Evolutionary conservation across 148 eudicot species (phyloP), one percentile per base, ranked within the genome.

Genomic region (Salicornia ramosissima): DNA sequence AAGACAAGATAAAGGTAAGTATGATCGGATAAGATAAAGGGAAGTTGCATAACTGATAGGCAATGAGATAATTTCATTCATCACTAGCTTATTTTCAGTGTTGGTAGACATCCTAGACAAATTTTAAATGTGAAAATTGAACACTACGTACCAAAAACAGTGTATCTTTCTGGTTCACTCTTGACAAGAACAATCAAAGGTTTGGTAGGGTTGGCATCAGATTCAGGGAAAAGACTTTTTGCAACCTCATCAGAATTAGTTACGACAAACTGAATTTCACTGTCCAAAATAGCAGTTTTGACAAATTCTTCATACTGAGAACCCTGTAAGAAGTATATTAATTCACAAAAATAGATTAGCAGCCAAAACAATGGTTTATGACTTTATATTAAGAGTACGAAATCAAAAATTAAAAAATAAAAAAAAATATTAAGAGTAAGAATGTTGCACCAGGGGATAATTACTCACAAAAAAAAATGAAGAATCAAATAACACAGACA

Each of bases 201-300:
- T 58, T 62, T 72, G 46, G 71, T 45, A 39, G 75, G 78, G 73
- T 74, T 80, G 40, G 71, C 71, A 71, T 80, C 82, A 52, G 86
- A 18, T 0, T 49, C 53, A 6, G 53, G 95, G 83, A 81, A 88
- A 46, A 93, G 82, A 65, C 67, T 65, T 49, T 73, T 81, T 59
- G 98, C 89, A 56, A 83, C 78, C 55, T 90, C 89, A 5, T 47
- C 19, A 57, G 80, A 82, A 71, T 74, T 78, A 28, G 98, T 93
- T 82, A 82, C 95, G 68, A 88, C 83, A 75, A 93, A 93, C 80
- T 93, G 98, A 64, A 88, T 71, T 79, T 93, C 98, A 85, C 81
- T 82, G 69, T 93, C 90, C 71, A 77, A 65, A 53, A 64, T 56
- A 53, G 96, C 96, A 54, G 98, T 89, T 70, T 83, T 88, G 73